phyloP scores from a whole-genome alignment of 345 rosid genomes.

The Populus davidiana region DNA sequence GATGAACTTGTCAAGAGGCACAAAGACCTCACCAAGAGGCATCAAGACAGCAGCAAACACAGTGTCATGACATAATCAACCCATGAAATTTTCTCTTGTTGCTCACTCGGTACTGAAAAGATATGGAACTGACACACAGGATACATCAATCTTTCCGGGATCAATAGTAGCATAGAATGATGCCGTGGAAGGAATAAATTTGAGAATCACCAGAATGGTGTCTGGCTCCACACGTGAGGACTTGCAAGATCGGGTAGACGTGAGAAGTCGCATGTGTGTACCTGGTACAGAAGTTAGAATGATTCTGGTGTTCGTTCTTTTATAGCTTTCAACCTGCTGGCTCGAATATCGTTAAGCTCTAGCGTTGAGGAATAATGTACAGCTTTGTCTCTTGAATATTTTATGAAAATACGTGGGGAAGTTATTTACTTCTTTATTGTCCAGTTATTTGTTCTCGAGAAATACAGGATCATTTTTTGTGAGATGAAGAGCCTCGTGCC shows the following conservation, averaged over 20 bases:
- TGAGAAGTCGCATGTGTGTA: not conserved
- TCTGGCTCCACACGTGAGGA: not conserved
- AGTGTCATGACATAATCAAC: slow-evolving; percentile 38
- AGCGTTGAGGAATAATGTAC: slow-evolving; percentile 43
- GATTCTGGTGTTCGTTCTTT: not conserved
- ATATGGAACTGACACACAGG: slow-evolving; percentile 6
- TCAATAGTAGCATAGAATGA: not conserved
- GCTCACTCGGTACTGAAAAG: not conserved
- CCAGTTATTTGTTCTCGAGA: not conserved
- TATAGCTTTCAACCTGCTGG: slow-evolving; percentile 14
- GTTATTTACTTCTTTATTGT: not conserved
- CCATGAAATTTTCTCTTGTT: not conserved
- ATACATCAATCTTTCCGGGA: not conserved
- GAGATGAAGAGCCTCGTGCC: not conserved
- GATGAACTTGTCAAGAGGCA: slow-evolving; percentile 34
- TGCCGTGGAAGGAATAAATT: not conserved
- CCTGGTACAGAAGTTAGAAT: slow-evolving; percentile 9
- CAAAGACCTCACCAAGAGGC: slow-evolving; percentile 29
- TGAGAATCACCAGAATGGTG: not conserved
- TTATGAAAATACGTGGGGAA: slow-evolving; percentile 5
- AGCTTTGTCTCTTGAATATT: slow-evolving; percentile 27
- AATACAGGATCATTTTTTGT: not conserved
- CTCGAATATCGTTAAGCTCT: slow-evolving; percentile 6
- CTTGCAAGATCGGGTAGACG: not conserved
- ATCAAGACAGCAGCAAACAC: slow-evolving; percentile 34